Conservation (phyloP, 306 rosid genomes). For the Abrus precatorius region DNA sequence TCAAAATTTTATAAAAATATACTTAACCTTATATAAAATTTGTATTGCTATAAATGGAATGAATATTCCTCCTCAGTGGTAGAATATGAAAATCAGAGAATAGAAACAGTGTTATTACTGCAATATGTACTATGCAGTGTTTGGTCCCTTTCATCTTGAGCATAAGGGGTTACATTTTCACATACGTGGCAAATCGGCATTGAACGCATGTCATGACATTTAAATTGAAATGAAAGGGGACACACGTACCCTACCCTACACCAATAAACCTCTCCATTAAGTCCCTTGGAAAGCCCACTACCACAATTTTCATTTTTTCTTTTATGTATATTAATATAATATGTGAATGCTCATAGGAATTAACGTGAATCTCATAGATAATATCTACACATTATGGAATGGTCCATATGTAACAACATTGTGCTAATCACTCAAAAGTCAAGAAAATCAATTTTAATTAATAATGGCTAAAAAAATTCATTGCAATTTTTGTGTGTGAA, state of each 20-base stretch:
- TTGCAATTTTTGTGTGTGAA: neutral
- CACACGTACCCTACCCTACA: slow-evolving; percentile 42
- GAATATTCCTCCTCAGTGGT: slow-evolving; percentile 12
- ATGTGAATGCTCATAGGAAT: slow-evolving; percentile 37
- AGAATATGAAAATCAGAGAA: slow-evolving; percentile 12
- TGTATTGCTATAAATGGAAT: slow-evolving; percentile 4
- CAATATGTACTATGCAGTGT: neutral
- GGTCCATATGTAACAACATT: slow-evolving; percentile 15
- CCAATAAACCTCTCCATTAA: slow-evolving; percentile 20
- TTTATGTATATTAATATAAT: too few species aligned
- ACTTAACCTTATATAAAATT: too few species aligned
- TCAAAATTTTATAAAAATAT: too few species aligned
- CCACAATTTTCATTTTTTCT: slow-evolving; percentile 43
- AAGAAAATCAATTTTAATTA: neutral
- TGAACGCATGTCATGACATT: slow-evolving; percentile 42
- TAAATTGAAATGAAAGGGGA: slow-evolving; percentile 32
- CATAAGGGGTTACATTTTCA: neutral
- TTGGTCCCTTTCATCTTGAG: slow-evolving; percentile 40
- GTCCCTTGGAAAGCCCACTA: slow-evolving; percentile 45
- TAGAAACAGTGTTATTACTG: slow-evolving; percentile 32
- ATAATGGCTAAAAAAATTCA: neutral
- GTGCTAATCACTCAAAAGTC: slow-evolving; percentile 27
- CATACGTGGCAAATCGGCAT: slow-evolving; percentile 50
- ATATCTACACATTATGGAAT: slow-evolving; percentile 45
- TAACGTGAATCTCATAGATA: slow-evolving; percentile 53